These are phyloP conservation scores for Hirschfeldia incana DNA, from an alignment of 345 rosid genomes.

Conservation along the genomic window DNA sequence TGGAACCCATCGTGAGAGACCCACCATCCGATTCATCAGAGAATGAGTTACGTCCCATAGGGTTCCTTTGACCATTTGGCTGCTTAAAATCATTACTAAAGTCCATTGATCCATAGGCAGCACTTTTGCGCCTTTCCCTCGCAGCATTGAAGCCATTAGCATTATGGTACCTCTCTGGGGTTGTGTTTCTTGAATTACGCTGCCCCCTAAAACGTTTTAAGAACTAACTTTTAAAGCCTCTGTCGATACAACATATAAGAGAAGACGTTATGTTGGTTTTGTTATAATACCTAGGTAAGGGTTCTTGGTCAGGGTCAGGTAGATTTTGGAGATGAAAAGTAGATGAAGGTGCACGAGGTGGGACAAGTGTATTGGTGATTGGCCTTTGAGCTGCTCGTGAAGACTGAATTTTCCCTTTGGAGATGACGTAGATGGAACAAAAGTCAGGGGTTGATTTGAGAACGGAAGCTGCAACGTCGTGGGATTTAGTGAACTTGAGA, in stretches of 20 bases:
- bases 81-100: slow-evolving; percentile 36
- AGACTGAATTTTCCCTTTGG: slow-evolving; percentile 68
- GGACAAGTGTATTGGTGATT: slow-evolving; percentile 48
- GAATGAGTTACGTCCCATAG: not conserved
- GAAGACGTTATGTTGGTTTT: not conserved
- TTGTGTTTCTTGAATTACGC: slow-evolving; percentile 33
- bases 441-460: slow-evolving; percentile 67
- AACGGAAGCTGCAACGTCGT: slow-evolving; percentile 52
- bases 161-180: slow-evolving; percentile 35
- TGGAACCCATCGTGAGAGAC: slow-evolving; percentile 33
- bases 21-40: slow-evolving; percentile 44
- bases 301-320: slow-evolving; percentile 43
- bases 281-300: slow-evolving; percentile 40
- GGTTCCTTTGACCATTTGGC: slow-evolving; percentile 27
- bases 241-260: not conserved
- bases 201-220: slow-evolving; percentile 41
- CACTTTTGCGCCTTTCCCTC: slow-evolving; percentile 38
- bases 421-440: slow-evolving; percentile 71
- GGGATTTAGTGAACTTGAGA: slow-evolving; percentile 51
- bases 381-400: slow-evolving; percentile 53
- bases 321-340: slow-evolving; percentile 32
- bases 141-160: slow-evolving; percentile 36
- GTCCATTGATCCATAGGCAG: slow-evolving; percentile 44
- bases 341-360: slow-evolving; percentile 45
- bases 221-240: not conserved